A percentile compares a stretch with the other conserved stretches of the same genome.
Conservation (phyloP, 2,329 filamentous ascomycete species). For the Magnaporthales sp. region DNA sequence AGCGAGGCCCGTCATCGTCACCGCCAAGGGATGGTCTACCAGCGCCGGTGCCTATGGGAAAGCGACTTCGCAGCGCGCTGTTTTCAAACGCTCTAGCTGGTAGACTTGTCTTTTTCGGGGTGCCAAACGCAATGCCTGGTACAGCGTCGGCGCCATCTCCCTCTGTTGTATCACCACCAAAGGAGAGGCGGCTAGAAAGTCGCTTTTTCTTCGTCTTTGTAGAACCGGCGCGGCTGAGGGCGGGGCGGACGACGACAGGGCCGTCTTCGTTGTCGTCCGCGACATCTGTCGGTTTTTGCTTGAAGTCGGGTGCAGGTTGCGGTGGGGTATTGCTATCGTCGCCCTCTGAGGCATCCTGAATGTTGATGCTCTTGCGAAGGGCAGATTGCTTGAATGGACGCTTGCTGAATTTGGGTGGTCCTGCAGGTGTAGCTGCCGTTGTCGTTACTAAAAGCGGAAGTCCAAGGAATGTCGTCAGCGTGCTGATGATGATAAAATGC, state of each 20-base stretch:
- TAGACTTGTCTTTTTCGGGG: constrained; percentile 41
- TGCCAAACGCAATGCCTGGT: constrained; percentile 39
- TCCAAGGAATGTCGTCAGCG: background rate
- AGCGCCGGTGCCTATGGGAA: constrained; percentile 20
- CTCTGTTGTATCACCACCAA: constrained; percentile 47
- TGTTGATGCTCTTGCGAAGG: constrained; percentile 45
- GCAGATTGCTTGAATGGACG: constrained; percentile 51
- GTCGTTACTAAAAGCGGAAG: background rate
- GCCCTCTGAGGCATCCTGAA: constrained; percentile 25
- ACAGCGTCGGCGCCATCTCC: constrained; percentile 38
- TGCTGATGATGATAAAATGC: constrained; percentile 18
- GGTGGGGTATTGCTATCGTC: background rate
- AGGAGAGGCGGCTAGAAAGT: constrained; percentile 60
- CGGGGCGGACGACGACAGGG: constrained; percentile 41
- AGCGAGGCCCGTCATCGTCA: constrained; percentile 61
- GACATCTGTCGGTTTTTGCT: background rate
- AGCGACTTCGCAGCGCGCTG: constrained; percentile 30
- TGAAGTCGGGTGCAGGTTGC: background rate
- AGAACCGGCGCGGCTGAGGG: constrained; percentile 36
- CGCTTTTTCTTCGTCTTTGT: constrained; percentile 61
- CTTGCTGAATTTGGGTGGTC: constrained; percentile 35
- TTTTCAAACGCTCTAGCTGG: constrained; percentile 22
- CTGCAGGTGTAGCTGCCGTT: constrained; percentile 17
- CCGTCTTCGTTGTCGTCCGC: constrained; percentile 26
- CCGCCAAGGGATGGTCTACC: constrained; percentile 44